Conservation (phyloP, 768 basidiomycete species). For the Podaxis sp. region DNA sequence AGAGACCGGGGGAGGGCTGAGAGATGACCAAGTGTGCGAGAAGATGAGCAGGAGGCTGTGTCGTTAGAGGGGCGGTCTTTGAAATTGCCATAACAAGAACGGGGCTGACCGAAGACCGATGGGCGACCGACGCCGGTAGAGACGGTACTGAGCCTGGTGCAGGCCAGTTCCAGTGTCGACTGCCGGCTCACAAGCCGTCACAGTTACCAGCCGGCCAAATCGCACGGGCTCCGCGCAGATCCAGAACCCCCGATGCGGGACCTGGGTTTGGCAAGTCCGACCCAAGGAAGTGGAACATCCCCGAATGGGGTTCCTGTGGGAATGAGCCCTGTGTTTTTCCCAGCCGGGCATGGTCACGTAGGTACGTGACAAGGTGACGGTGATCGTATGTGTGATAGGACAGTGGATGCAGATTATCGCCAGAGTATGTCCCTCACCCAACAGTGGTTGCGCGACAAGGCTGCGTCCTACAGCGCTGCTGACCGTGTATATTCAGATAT, state of each 20-base stretch:
- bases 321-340: constrained; percentile 4
- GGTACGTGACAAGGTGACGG: neutral
- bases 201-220: constrained; percentile 9
- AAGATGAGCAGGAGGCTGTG: neutral
- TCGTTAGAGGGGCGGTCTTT: constrained; percentile 10
- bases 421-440: constrained; percentile 34
- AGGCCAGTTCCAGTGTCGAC: constrained; percentile 1
- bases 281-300: constrained; percentile 3
- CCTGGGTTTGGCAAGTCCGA: constrained; percentile 5
- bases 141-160: constrained; percentile 5
- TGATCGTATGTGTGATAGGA: neutral
- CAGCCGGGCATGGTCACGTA: constrained; percentile 9
- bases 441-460: constrained; percentile 67
- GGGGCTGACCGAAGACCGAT: constrained; percentile 9
- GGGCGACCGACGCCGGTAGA: constrained; percentile 9
- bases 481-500: constrained; percentile 63
- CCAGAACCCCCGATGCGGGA: neutral
- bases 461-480: constrained; percentile 47
- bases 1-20: neutral
- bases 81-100: constrained; percentile 13
- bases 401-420: constrained; percentile 1
- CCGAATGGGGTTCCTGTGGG: constrained; percentile 9
- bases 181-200: constrained; percentile 2
- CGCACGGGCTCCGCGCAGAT: constrained; percentile 11
- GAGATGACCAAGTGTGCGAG: constrained; percentile 9